phyloP scores from a whole-genome alignment of 2,329 filamentous ascomycete genomes.

The Aschersonia sp. region DNA sequence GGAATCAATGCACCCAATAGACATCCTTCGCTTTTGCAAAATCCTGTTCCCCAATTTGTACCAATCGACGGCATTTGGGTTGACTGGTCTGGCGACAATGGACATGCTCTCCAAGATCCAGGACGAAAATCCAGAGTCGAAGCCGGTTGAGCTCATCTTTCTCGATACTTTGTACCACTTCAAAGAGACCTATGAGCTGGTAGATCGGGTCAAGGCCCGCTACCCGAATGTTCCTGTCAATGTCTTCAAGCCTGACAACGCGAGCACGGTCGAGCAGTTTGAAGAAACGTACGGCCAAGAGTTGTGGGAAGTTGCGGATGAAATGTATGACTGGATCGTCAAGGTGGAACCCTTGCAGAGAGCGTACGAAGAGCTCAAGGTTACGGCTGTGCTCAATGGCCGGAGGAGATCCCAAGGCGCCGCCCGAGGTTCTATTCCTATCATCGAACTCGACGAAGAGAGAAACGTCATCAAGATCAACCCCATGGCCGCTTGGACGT shows the following conservation, averaged over 20 bases:
- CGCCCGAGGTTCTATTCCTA: slow-evolving; percentile 76
- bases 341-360: slow-evolving; percentile 95
- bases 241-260: slow-evolving; percentile 74
- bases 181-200: slow-evolving; percentile 57
- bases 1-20: slow-evolving; percentile 75
- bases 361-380: slow-evolving; percentile 74
- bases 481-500: slow-evolving; percentile 87
- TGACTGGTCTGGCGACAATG: slow-evolving; percentile 68
- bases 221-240: slow-evolving; percentile 76
- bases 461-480: slow-evolving; percentile 93
- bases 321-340: slow-evolving; percentile 91
- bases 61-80: slow-evolving; percentile 72
- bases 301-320: slow-evolving; percentile 73
- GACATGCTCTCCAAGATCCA: slow-evolving; percentile 74
- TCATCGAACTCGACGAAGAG: slow-evolving; percentile 83
- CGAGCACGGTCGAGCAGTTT: slow-evolving; percentile 62
- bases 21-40: slow-evolving; percentile 85
- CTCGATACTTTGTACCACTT: slow-evolving; percentile 78
- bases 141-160: slow-evolving; percentile 56
- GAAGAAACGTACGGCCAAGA: slow-evolving; percentile 66
- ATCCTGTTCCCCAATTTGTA: slow-evolving; percentile 80
- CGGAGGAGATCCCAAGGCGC: slow-evolving; percentile 86
- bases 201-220: slow-evolving; percentile 57
- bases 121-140: slow-evolving; percentile 44
- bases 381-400: slow-evolving; percentile 84